These are phyloP conservation scores for Datura wrightii DNA, from an alignment of 257 asterid species.

Conservation along the genomic window DNA sequence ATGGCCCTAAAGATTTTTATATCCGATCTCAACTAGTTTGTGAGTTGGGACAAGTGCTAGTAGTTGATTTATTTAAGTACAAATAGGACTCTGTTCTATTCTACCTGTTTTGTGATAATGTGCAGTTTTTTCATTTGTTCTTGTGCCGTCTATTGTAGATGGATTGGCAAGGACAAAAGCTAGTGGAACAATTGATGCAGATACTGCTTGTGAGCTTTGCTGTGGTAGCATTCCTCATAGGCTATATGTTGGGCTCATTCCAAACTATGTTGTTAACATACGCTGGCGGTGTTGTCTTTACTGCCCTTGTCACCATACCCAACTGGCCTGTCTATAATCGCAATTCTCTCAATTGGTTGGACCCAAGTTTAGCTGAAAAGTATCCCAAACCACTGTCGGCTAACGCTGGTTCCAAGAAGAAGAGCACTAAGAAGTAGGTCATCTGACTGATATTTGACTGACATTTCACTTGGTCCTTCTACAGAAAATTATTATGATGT, in stretches of 20 bases:
- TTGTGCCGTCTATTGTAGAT: constrained; percentile 33
- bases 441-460: constrained; percentile 14
- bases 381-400: constrained; percentile 65
- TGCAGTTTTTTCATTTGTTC: not conserved
- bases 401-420: constrained; percentile 54
- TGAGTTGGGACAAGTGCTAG: not conserved
- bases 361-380: constrained; percentile 67
- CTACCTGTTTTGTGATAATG: not conserved
- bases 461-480: not conserved
- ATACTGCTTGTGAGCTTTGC: constrained; percentile 61
- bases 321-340: constrained; percentile 75
- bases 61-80: not conserved
- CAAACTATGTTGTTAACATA: constrained; percentile 65
- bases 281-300: constrained; percentile 67
- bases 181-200: constrained; percentile 81
- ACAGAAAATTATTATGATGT: not conserved
- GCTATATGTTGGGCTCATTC: constrained; percentile 68
- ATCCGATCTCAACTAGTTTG: not conserved
- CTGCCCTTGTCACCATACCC: constrained; percentile 65
- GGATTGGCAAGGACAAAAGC: constrained; percentile 95
- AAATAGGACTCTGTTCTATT: not conserved
- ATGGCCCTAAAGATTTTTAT: not conserved
- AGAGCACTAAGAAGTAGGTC: constrained; percentile 61
- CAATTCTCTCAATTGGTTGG: constrained; percentile 74
- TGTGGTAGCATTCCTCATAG: constrained; percentile 58